Evolutionary conservation across 116 monocot genomes (phyloP).

Genomic region (Iris pallida): DNA sequence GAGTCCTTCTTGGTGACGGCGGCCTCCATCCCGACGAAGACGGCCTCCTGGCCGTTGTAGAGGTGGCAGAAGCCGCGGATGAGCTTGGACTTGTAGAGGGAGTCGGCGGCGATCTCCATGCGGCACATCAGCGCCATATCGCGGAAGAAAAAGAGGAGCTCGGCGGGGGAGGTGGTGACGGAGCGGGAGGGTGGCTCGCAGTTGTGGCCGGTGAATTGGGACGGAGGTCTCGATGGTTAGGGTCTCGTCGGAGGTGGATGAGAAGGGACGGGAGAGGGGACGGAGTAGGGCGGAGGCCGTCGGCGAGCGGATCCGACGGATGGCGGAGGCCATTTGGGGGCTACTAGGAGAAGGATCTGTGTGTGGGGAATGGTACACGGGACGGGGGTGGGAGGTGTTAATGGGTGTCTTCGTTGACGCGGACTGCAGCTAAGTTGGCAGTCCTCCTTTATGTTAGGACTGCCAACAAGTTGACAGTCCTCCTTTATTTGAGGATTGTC

Average conservation of each 20-base stretch:
- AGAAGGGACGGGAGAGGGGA: conserved; percentile 10
- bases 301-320: neutral
- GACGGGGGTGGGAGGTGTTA: no score
- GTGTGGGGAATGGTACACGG: no score
- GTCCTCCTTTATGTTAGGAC: no score
- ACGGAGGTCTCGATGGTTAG: conserved; percentile 36
- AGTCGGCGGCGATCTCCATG: conserved; percentile 83
- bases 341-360: no score
- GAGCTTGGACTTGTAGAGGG: conserved; percentile 88
- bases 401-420: no score
- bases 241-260: conserved; percentile 8
- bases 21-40: conserved; percentile 75
- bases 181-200: conserved; percentile 21
- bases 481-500: no score
- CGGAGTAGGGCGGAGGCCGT: no score
- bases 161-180: conserved; percentile 44
- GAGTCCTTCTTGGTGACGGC: conserved; percentile 65
- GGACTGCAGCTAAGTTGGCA: no score
- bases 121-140: conserved; percentile 67
- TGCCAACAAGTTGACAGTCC: no score
- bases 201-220: conserved; percentile 44
- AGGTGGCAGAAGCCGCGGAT: conserved; percentile 89
- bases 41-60: conserved; percentile 89
- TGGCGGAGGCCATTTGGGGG: neutral
- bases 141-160: conserved; percentile 32